Conservation (phyloP, 2,329 filamentous ascomycete genomes). For the Fusarium setosum region DNA sequence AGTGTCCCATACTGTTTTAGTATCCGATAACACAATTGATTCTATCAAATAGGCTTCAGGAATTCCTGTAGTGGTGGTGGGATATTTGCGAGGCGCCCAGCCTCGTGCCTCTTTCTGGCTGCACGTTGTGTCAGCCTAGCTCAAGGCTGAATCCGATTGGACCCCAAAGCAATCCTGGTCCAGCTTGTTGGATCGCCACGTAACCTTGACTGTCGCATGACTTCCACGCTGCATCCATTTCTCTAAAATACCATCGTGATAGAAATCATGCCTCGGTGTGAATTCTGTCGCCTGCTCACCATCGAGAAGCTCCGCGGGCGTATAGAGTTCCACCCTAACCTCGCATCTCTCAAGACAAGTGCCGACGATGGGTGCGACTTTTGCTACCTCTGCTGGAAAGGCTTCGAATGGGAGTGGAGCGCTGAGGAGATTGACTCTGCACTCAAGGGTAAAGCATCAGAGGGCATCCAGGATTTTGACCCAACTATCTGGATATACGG, state of each 20-base stretch:
- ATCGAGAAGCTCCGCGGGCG: neutral
- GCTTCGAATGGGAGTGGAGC: slow-evolving; percentile 3
- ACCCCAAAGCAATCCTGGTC: too few species aligned
- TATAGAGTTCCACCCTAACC: neutral
- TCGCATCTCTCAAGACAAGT: slow-evolving; percentile 1
- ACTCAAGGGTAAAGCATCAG: neutral
- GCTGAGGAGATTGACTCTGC: neutral
- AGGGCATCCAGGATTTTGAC: neutral
- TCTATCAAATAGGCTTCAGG: too few species aligned
- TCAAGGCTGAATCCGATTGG: too few species aligned
- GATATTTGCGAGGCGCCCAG: too few species aligned
- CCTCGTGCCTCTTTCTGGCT: too few species aligned
- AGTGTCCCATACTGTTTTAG: too few species aligned
- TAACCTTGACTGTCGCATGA: too few species aligned
- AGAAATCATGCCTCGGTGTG: neutral
- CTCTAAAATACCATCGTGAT: neutral
- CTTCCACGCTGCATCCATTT: too few species aligned
- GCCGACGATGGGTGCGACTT: slow-evolving; percentile 13
- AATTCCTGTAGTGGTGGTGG: too few species aligned
- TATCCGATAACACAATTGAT: too few species aligned
- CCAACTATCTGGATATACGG: slow-evolving; percentile 9
- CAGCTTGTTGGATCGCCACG: too few species aligned
- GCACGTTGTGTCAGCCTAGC: too few species aligned
- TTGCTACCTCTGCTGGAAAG: slow-evolving; percentile 13
- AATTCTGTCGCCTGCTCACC: neutral